Percentiles rank a stretch among this genome's conserved stretches.
Evolutionary conservation across 208 protist species (phyloP).

Genomic region (Trypanosoma avium): DNA sequence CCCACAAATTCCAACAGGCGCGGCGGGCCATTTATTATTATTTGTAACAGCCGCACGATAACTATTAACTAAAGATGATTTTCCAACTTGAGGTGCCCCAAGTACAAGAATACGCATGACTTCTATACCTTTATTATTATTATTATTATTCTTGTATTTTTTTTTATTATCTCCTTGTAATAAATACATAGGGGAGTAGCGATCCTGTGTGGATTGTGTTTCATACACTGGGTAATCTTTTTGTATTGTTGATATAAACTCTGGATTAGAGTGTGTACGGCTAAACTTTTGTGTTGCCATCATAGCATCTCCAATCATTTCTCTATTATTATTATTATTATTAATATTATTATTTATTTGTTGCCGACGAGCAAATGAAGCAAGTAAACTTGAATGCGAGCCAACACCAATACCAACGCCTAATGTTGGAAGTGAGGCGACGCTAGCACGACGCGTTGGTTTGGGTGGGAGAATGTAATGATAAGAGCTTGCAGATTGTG

Average conservation of each 20-base stretch:
- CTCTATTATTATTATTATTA: too few species aligned
- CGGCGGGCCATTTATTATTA: conserved; percentile 66
- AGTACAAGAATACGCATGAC: conserved; percentile 79
- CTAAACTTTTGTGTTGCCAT: neutral
- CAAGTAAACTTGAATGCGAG: too few species aligned
- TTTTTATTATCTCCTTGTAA: neutral
- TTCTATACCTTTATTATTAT: neutral
- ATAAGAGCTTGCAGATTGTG: neutral
- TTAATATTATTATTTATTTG: too few species aligned
- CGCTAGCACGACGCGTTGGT: neutral
- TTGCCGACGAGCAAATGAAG: too few species aligned
- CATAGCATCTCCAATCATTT: neutral
- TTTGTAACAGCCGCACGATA: conserved; percentile 63
- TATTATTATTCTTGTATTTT: too few species aligned
- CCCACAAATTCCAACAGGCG: conserved; percentile 75
- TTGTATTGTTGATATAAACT: conserved; percentile 2
- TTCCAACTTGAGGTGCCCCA: conserved; percentile 75
- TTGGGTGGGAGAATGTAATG: neutral
- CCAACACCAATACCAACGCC: neutral
- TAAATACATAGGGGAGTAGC: too few species aligned
- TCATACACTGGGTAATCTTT: too few species aligned
- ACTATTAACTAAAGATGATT: conserved; percentile 79
- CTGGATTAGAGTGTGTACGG: conserved; percentile 8
- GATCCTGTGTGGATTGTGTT: too few species aligned
- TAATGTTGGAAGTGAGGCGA: neutral